Base-by-base conservation (phyloP, 345 rosid species). In the Brassica rapa region DNA sequence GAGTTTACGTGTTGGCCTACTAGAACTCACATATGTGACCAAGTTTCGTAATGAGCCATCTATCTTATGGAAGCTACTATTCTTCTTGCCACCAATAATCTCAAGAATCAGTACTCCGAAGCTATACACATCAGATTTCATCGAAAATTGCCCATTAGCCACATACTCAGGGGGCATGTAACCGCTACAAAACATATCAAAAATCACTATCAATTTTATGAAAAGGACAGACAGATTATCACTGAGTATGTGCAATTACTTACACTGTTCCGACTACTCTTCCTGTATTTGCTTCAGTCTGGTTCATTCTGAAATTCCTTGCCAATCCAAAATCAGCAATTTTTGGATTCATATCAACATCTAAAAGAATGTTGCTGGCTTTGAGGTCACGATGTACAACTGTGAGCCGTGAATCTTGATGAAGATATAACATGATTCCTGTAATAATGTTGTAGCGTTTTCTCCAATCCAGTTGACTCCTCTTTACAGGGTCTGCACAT, bases 81-180 rank as follows among this genome's bases (percentile, higher is more conserved):
- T 65, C 69, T 65, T 65, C 29, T 37, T 65, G 8, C 69, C 69
- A 5, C 69, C 29, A 19, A 65, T 65, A 10, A 77, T 77, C 75
- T 77, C 80, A 5, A 77, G n/a, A 51, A 70, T 15, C 71, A 77
- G 25, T 24, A 77, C 81, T 49, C 81, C 81, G 11, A 70, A 77
- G 11, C 81, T 77, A 55, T 77, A 77, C 1, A 77, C 81, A 63
- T 70, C 81, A 5, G 81, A 78, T 56, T 78, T 78, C 10, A 10
- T 71, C 0, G 76, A 78, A 46, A 72, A 77, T 0, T 63, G 71
- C 1, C 81, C 81, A 71, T 77, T 11, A 0, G 37, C 3, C 24
- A 41, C 71, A 71, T 77, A 77, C 30, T 77, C 81, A 2, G 81
- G 81, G 4, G 71, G 57, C 66, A 77, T 77, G 71, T 77, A 77